Conservation (phyloP, 1,139 yeast species). For the Blastobotrys arbuscula region DNA sequence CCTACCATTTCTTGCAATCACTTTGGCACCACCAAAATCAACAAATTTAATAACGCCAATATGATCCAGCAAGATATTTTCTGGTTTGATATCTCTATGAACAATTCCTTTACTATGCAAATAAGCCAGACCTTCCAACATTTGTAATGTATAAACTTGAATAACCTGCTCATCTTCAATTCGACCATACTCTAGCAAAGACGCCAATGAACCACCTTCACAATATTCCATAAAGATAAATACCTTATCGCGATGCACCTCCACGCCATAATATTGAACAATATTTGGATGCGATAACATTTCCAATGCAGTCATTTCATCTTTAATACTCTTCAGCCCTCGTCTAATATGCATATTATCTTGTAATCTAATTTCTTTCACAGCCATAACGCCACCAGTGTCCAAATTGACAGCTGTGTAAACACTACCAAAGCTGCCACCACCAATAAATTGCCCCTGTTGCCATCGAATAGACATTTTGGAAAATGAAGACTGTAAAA, state of each 20-base stretch:
- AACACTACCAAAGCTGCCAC: conserved; percentile 94
- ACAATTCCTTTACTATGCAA: conserved; percentile 94
- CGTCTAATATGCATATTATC: conserved; percentile 82
- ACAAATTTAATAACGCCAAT: conserved; percentile 92
- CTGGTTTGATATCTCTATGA: conserved; percentile 96
- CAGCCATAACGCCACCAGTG: conserved; percentile 96
- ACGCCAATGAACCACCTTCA: conserved; percentile 91
- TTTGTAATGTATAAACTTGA: conserved; percentile 83
- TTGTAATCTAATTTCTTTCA: conserved; percentile 87
- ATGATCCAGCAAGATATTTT: conserved; percentile 82
- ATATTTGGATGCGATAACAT: conserved; percentile 94
- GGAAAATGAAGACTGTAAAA: conserved; percentile 84
- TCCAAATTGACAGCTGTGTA: conserved; percentile 89
- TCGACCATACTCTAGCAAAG: conserved; percentile 78
- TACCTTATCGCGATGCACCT: conserved; percentile 92
- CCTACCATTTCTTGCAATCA: conserved; percentile 67
- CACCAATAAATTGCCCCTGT: conserved; percentile 88
- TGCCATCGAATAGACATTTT: conserved; percentile 96
- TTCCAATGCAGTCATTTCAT: conserved; percentile 94
- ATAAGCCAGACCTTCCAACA: conserved; percentile 93
- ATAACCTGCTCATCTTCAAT: conserved; percentile 93
- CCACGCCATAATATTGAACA: conserved; percentile 94
- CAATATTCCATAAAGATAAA: conserved; percentile 97
- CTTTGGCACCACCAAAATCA: conserved; percentile 97
- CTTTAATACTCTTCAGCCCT: conserved; percentile 83